Conservation (phyloP, 1,284 basidiomycete genomes). For the Xerocomus cyaneibrunnescens region DNA sequence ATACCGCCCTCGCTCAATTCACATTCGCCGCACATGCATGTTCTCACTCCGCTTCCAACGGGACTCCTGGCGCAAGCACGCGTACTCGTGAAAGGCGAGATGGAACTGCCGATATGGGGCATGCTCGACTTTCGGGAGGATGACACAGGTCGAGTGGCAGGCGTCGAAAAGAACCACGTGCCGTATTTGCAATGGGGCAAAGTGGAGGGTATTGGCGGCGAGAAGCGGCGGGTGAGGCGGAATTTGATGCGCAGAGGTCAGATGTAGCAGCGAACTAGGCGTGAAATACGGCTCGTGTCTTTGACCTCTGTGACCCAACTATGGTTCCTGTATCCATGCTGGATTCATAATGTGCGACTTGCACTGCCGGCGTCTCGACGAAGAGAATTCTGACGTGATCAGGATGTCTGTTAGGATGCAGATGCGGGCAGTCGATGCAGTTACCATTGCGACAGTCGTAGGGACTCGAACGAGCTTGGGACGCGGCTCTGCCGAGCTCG, state of each 20-base stretch:
- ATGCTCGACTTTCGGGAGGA: constrained; percentile 72
- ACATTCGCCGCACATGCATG: constrained; percentile 49
- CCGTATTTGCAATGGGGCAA: constrained; percentile 84
- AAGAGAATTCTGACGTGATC: too few relatives aligned
- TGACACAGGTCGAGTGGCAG: constrained; percentile 49
- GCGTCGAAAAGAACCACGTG: constrained; percentile 58
- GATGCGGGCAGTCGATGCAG: too few relatives aligned
- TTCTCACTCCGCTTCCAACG: constrained; percentile 73
- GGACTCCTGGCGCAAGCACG: constrained; percentile 41
- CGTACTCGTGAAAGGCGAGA: constrained; percentile 77
- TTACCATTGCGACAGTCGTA: too few relatives aligned
- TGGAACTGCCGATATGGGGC: constrained; percentile 86
- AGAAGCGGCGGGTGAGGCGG: constrained; percentile 72
- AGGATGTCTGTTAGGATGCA: too few relatives aligned
- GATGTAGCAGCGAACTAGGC: too few relatives aligned
- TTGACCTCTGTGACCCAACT: too few relatives aligned
- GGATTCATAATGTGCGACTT: too few relatives aligned
- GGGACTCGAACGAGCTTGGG: too few relatives aligned
- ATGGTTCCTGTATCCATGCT: too few relatives aligned
- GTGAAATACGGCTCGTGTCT: too few relatives aligned
- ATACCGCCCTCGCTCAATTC: constrained; percentile 19
- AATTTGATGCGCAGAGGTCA: constrained; percentile 87
- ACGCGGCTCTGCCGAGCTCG: too few relatives aligned
- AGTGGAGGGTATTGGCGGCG: constrained; percentile 63
- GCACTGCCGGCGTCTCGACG: too few relatives aligned